These are phyloP conservation scores for Sphaceloma murrayae DNA, from an alignment of 2,329 filamentous ascomycete genomes.

Conservation along the genomic window DNA sequence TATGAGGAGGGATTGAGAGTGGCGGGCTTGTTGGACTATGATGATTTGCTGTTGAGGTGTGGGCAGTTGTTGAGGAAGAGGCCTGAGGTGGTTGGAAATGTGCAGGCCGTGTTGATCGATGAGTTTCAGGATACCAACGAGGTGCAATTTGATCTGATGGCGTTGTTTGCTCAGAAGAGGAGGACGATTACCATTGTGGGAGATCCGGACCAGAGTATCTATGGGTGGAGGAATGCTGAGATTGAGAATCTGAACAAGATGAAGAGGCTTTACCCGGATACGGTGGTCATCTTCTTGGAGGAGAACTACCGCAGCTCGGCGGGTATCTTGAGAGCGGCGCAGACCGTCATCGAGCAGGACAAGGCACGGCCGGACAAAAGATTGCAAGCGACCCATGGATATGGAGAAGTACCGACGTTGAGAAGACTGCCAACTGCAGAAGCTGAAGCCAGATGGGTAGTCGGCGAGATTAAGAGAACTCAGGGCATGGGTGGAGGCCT, in stretches of 20 bases:
- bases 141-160: conserved; percentile 92
- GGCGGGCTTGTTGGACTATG: conserved; percentile 84
- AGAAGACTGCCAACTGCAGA: conserved; percentile 60
- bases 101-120: conserved; percentile 86
- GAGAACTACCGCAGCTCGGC: conserved; percentile 92
- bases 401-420: conserved; percentile 71
- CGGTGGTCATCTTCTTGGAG: conserved; percentile 73
- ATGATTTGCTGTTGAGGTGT: conserved; percentile 79
- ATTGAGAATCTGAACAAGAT: conserved; percentile 77
- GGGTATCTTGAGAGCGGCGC: conserved; percentile 67
- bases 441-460: conserved; percentile 79
- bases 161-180: conserved; percentile 62
- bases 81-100: conserved; percentile 75
- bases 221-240: conserved; percentile 89
- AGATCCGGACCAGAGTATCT: conserved; percentile 96
- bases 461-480: conserved; percentile 67
- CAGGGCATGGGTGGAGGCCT: conserved; percentile 63
- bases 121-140: conserved; percentile 97
- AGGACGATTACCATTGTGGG: conserved; percentile 87
- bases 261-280: conserved; percentile 64
- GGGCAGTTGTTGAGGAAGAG: conserved; percentile 64
- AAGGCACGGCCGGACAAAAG: conserved; percentile 67
- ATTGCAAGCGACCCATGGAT: conserved; percentile 68
- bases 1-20: conserved; percentile 68
- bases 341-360: conserved; percentile 87